Base-by-base conservation (phyloP, 2,329 filamentous ascomycete genomes). In the Chaetomium sp. region DNA sequence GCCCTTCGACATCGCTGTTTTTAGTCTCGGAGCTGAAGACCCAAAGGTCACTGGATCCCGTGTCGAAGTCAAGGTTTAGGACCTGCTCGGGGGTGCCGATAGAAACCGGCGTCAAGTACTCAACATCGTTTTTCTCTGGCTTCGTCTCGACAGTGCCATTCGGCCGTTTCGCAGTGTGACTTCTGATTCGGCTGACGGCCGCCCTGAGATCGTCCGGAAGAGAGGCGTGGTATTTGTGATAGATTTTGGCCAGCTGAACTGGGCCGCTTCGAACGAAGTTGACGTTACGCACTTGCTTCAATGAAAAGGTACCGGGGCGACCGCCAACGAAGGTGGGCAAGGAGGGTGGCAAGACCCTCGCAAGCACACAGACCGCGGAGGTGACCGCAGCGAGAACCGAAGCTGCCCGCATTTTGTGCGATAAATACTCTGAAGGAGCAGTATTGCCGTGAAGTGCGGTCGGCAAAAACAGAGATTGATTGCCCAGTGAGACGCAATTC, bases 21-120 rank as follows among this genome's bases (percentile, higher is more conserved):
- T 74, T 70, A 1, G 75, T 76, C 64, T 77, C 71, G 35, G 72
- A 72, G 62, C 78, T 80, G 69, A 82, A 82, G 1, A 83, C 81
- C 81, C 81, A 81, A 27, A 82, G 73, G 63, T 76, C 75, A 13
- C 71, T 72, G 13, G 74, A 75, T 21, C 75, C 75, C 2, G 74
- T 75, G 69, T 76, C 75, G 56, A 76, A 67, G 65, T 75, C 72
- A 21, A 76, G 68, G 53, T 71, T 69, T 21, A 76, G 70, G 3
- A 64, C 60, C 63, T 75, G 73, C 2, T 67, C 53, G 23, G 75
- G 74, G 13, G 72, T 78, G 16, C 79, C 79, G n/a, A 81, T 77
- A 47, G 76, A 71, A 13, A 81, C 76, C 5, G 77, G 76, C 3
- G 75, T 74, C 58, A 80, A 64, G 68, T 77, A 81, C 69, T 79